Conservation (phyloP, 176 grass and related monocot genomes). For the Pharus latifolius region DNA sequence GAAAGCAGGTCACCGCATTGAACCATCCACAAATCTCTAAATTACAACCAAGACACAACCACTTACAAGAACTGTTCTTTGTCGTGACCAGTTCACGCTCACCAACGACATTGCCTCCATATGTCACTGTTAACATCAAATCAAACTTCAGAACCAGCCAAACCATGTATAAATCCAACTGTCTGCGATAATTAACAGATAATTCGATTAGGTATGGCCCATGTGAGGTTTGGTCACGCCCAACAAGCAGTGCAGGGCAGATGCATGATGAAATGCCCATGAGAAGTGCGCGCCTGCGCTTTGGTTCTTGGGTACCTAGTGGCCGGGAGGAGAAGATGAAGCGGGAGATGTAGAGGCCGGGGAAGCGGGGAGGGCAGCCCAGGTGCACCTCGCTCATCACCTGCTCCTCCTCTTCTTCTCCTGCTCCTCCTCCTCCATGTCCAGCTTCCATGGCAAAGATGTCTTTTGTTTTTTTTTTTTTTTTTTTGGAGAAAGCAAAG, state of each 20-base stretch:
- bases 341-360: conserved; percentile 42
- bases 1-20: neutral
- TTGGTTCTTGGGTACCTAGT: neutral
- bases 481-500: no score
- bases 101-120: neutral
- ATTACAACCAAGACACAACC: neutral
- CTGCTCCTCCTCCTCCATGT: neutral
- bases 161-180: neutral
- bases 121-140: neutral
- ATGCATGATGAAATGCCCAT: conserved; percentile 40
- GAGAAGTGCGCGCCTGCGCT: neutral
- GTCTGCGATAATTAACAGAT: no score
- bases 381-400: conserved; percentile 97
- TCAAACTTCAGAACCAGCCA: neutral
- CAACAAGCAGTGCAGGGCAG: neutral
- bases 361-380: conserved; percentile 48
- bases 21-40: neutral
- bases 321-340: conserved; percentile 61
- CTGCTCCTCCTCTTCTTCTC: conserved; percentile 33
- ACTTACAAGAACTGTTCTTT: neutral
- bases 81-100: neutral
- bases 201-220: no score
- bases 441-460: conserved; percentile 6
- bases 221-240: no score
- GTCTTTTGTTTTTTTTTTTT: no score